Evolutionary conservation across 2,329 filamentous ascomycete species (phyloP).

Genomic region (Colletotrichum lupini): DNA sequence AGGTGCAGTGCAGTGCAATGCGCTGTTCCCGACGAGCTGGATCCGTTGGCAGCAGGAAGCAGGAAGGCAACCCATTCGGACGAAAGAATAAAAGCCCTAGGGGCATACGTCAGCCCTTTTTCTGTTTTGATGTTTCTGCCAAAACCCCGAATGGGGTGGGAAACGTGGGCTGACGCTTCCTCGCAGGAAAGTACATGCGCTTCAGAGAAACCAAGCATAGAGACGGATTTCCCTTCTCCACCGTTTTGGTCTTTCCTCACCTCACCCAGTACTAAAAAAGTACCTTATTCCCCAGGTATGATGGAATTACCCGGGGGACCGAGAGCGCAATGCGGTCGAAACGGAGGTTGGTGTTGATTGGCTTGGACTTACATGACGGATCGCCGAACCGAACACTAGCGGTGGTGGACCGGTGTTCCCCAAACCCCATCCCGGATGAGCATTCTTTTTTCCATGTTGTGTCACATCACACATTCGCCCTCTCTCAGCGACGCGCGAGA

Average conservation of each 20-base stretch:
- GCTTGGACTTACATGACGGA: conserved; percentile 6
- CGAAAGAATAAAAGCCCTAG: background rate
- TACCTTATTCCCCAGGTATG: background rate
- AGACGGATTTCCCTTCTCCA: background rate
- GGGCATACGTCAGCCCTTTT: background rate
- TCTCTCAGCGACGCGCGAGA: too few relatives aligned
- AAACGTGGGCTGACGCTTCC: background rate
- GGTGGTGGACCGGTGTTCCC: conserved; percentile 30
- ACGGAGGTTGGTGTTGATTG: conserved; percentile 16
- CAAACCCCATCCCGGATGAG: conserved; percentile 30
- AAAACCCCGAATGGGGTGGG: background rate
- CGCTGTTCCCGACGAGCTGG: background rate
- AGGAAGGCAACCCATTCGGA: background rate
- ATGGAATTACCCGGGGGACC: conserved; percentile 20
- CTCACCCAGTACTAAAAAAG: background rate
- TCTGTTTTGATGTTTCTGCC: background rate
- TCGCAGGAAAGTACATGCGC: background rate
- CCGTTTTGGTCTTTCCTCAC: background rate
- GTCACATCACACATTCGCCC: background rate
- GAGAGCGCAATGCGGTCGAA: conserved; percentile 18
- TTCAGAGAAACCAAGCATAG: background rate
- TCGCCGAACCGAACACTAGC: conserved; percentile 26
- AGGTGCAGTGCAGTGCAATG: background rate
- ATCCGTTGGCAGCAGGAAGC: background rate
- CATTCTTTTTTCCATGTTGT: background rate